A percentile compares a stretch with the other conserved stretches of the same genome.
phyloP scores from a whole-genome alignment of 2,329 filamentous ascomycete genomes.

The Epichloe hybrida region DNA sequence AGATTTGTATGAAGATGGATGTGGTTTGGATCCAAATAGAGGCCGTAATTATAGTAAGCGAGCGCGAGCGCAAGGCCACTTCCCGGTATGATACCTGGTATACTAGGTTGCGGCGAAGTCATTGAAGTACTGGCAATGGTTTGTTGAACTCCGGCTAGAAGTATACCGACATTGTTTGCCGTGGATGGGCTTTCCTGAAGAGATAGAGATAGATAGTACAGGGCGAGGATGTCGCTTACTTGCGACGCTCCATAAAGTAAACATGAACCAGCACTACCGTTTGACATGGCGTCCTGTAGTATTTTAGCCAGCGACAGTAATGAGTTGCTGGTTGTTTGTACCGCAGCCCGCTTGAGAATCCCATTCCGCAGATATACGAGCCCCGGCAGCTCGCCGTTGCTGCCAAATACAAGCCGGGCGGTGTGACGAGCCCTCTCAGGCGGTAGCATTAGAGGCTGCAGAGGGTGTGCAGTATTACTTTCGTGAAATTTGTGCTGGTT shows the following conservation, averaged over 20 bases:
- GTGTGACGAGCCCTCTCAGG: constrained; percentile 77
- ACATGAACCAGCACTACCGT: constrained; percentile 42
- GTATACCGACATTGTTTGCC: constrained; percentile 93
- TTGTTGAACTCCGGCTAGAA: constrained; percentile 90
- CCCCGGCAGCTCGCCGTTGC: constrained; percentile 65
- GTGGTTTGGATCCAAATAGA: constrained; percentile 74
- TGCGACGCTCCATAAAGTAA: constrained; percentile 53
- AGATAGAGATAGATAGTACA: constrained; percentile 91
- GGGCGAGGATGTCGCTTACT: constrained; percentile 80
- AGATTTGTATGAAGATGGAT: constrained; percentile 96
- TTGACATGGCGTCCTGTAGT: constrained; percentile 90
- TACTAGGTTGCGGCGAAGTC: constrained; percentile 22
- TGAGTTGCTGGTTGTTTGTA: constrained; percentile 92
- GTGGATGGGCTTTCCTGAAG: constrained; percentile 94
- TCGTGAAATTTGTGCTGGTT: constrained; percentile 6
- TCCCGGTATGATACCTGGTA: constrained; percentile 71
- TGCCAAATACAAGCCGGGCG: constrained; percentile 67
- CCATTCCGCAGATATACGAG: constrained; percentile 59
- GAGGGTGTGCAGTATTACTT: constrained; percentile 3
- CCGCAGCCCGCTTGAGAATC: constrained; percentile 60
- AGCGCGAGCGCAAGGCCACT: constrained; percentile 81
- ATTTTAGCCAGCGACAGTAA: constrained; percentile 92
- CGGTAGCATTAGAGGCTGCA: constrained; percentile 56
- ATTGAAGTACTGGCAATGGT: constrained; percentile 22
- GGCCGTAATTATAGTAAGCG: constrained; percentile 88